Percentiles rank a stretch among this genome's conserved stretches.
phyloP scores from a whole-genome alignment of 208 protist genomes.

The Histomonas meleagridis region DNA sequence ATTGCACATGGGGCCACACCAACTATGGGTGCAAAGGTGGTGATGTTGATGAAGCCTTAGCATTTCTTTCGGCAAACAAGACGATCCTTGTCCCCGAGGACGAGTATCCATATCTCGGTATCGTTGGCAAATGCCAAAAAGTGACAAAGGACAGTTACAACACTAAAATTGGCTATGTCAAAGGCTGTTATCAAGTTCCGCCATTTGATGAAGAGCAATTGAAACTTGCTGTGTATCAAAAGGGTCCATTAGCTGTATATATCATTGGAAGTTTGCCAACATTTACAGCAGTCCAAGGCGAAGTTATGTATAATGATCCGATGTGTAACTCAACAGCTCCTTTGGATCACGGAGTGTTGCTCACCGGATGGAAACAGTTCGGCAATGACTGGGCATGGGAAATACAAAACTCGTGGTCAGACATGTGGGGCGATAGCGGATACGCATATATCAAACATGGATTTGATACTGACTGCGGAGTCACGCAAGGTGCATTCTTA shows the following conservation, averaged over 20 bases:
- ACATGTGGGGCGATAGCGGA: not conserved
- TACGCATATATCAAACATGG: not conserved
- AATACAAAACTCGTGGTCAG: slow-evolving; percentile 26
- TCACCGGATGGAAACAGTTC: slow-evolving; percentile 4
- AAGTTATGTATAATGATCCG: not conserved
- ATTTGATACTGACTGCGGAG: not conserved
- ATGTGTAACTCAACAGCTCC: not conserved
- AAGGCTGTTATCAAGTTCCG: not conserved
- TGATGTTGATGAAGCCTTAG: not conserved
- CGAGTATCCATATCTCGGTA: not conserved
- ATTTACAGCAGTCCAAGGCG: not conserved
- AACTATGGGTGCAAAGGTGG: not conserved
- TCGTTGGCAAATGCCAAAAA: not conserved
- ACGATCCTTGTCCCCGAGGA: not conserved
- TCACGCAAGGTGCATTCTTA: not conserved
- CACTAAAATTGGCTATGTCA: not conserved
- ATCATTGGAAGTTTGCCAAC: not conserved
- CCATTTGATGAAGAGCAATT: not conserved
- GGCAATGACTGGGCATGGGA: not conserved
- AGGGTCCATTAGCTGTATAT: not conserved
- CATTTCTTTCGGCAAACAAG: not conserved
- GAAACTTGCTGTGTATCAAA: not conserved
- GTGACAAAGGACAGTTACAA: not conserved
- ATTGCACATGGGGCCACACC: not conserved
- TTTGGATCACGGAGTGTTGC: not conserved